A percentile compares a stretch with the other conserved stretches of the same genome.
phyloP scores from a whole-genome alignment of 805 yeast genomes.

The Kregervanrija delftensis region DNA sequence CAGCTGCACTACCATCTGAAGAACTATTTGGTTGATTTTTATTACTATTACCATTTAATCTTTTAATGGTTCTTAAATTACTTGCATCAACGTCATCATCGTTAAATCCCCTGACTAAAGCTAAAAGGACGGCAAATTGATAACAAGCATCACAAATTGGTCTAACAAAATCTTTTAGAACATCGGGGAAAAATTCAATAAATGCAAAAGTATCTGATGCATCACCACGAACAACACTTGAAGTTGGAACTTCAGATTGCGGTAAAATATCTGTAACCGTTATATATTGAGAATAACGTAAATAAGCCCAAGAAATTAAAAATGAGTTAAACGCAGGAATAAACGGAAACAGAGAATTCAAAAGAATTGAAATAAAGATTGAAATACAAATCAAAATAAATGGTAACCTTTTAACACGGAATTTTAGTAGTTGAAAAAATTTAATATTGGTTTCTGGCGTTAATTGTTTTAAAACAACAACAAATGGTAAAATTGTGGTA shows the following conservation, averaged over 20 bases:
- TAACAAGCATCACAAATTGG: constrained; percentile 42
- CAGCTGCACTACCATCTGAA: constrained; percentile 21
- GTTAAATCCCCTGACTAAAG: constrained; percentile 55
- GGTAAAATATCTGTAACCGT: constrained; percentile 25
- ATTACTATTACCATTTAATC: constrained; percentile 31
- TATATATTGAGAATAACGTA: constrained; percentile 67
- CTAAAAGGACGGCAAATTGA: constrained; percentile 33
- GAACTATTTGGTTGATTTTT: background rate
- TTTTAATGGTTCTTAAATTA: constrained; percentile 61
- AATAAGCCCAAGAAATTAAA: constrained; percentile 63
- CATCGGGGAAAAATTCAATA: constrained; percentile 76
- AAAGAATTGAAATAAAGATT: constrained; percentile 28
- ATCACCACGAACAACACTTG: constrained; percentile 56
- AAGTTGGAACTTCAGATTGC: constrained; percentile 31
- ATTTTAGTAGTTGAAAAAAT: constrained; percentile 29
- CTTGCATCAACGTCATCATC: constrained; percentile 67
- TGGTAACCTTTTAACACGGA: constrained; percentile 15
- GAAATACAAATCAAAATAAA: constrained; percentile 11
- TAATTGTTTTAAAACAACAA: constrained; percentile 51
- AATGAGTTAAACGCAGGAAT: constrained; percentile 56
- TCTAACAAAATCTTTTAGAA: constrained; percentile 42
- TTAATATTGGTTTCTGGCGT: constrained; percentile 51
- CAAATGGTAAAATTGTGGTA: constrained; percentile 44
- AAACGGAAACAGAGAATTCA: constrained; percentile 39
- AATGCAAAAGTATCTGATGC: constrained; percentile 86